Evolutionary conservation across 768 basidiomycete species (phyloP), one percentile per base, ranked within the genome.

Genomic region (Tylopilus subfusipes): DNA sequence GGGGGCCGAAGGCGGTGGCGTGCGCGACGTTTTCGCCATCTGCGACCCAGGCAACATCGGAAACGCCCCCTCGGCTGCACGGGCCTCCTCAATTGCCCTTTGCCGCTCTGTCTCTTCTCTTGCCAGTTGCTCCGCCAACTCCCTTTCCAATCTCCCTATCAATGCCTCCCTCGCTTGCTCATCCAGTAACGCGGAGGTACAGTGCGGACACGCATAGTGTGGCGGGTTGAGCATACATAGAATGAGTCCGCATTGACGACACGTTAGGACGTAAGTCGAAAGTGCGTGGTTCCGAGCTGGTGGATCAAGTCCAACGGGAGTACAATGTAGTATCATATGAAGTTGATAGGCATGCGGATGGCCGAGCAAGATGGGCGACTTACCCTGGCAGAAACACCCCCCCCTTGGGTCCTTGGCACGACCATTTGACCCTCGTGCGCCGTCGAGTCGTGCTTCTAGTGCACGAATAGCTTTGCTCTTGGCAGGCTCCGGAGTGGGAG

Each of bases 331-430:
- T 18, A 36, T 36, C 34, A 36, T 18, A 25, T 16, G 30, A 30
- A 9, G 25, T 31, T 33, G 51, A 31, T 27, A 12, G 16, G 36
- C n/a, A 44, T n/a, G n/a, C n/a, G 18, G 34, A 16, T 16, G 19
- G 24, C 16, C 7, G 33, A 9, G 2, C 18, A 14, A 27, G 18
- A 8, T 24, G 14, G 49, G 19, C 0, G 60, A 52, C 70, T 30
- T 49, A 82, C 86, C 84, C 72, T 82, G 80, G 60, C 86, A 89
- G 62, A 85, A 88, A 62, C 86, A 89, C 0, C 86, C 85, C 5
- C 82, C 81, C 38, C 78, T 80, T 0, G 82, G 78, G 67, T 88
- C 85, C 52, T 70, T 79, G 38, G 70, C 64, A 0, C 50, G 65
- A 1, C 71, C 72, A n/a, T 66, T 66, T 3, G 72, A 63, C 14